These are phyloP conservation scores for Piper longum DNA, from an alignment of 164 flowering plant species.

Conservation along the genomic window DNA sequence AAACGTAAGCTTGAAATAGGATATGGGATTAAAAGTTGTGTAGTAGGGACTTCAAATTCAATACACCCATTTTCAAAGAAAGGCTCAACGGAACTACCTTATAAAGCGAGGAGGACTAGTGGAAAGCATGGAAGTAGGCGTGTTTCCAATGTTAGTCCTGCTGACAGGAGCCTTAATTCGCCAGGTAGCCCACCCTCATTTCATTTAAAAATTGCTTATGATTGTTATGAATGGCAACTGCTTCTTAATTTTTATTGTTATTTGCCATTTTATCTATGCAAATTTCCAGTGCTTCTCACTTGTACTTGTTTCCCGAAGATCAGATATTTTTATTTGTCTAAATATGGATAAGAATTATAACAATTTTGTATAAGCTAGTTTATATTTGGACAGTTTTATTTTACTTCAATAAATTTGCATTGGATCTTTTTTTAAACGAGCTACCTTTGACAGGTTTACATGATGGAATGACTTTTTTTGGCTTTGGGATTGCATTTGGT, in stretches of 20 bases:
- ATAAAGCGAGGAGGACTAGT: constrained; percentile 18
- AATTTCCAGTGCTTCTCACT: neutral
- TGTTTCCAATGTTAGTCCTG: constrained; percentile 10
- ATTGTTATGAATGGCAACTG: neutral
- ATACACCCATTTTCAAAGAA: constrained; percentile 27
- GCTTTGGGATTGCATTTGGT: constrained; percentile 54
- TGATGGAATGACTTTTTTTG: constrained; percentile 23
- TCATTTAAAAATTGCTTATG: neutral
- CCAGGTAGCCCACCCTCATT: constrained; percentile 14
- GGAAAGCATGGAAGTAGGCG: constrained; percentile 13
- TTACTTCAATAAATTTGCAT: neutral
- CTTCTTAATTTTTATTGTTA: neutral
- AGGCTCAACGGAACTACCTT: constrained; percentile 11
- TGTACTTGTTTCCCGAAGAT: neutral
- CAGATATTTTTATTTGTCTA: neutral
- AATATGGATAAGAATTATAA: neutral
- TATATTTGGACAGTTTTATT: neutral
- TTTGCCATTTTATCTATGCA: neutral
- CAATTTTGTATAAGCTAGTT: neutral
- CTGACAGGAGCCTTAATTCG: constrained; percentile 10
- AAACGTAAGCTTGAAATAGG: constrained; percentile 8
- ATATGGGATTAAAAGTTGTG: constrained; percentile 4
- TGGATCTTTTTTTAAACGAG: neutral
- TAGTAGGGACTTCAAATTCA: constrained; percentile 14
- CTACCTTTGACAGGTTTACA: constrained; percentile 21